Conservation (phyloP, 2,329 filamentous ascomycete genomes). For the Sporothrix sp. region DNA sequence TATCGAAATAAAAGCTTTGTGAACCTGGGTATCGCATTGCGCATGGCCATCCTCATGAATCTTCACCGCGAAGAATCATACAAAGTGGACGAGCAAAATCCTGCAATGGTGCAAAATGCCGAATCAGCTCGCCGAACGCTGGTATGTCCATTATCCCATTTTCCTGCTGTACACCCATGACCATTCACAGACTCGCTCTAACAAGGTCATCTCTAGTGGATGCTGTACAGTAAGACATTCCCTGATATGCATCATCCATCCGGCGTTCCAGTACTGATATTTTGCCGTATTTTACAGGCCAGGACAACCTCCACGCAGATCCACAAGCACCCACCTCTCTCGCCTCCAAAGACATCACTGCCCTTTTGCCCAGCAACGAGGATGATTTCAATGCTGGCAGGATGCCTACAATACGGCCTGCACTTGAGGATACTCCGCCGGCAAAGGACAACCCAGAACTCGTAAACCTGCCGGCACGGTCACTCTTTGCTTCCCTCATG, state of each 20-base stretch:
- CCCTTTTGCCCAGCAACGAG: slow-evolving; percentile 44
- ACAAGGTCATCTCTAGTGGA: slow-evolving; percentile 34
- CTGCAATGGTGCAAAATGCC: slow-evolving; percentile 37
- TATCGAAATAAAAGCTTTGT: slow-evolving; percentile 45
- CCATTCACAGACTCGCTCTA: not conserved
- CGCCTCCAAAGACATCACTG: slow-evolving; percentile 43
- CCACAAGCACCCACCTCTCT: slow-evolving; percentile 42
- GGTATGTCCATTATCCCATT: no score
- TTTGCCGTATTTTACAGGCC: slow-evolving; percentile 25
- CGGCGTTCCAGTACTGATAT: not conserved
- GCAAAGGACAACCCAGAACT: slow-evolving; percentile 37
- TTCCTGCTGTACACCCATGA: no score
- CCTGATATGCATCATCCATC: not conserved
- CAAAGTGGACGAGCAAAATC: slow-evolving; percentile 31
- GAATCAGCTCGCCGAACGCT: slow-evolving; percentile 49
- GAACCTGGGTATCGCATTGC: slow-evolving; percentile 46
- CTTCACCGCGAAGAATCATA: slow-evolving; percentile 49
- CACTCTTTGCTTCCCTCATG: slow-evolving; percentile 46
- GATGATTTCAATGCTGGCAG: slow-evolving; percentile 39
- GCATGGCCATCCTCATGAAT: slow-evolving; percentile 46
- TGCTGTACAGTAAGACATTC: slow-evolving; percentile 38
- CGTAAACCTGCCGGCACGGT: slow-evolving; percentile 34
- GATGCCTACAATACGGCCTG: slow-evolving; percentile 40
- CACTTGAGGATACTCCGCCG: slow-evolving; percentile 43
- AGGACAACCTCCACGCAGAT: slow-evolving; percentile 47